These are phyloP conservation scores for Aspergillus jensenii DNA, from an alignment of 2,329 filamentous ascomycete genomes.

Conservation along the genomic window DNA sequence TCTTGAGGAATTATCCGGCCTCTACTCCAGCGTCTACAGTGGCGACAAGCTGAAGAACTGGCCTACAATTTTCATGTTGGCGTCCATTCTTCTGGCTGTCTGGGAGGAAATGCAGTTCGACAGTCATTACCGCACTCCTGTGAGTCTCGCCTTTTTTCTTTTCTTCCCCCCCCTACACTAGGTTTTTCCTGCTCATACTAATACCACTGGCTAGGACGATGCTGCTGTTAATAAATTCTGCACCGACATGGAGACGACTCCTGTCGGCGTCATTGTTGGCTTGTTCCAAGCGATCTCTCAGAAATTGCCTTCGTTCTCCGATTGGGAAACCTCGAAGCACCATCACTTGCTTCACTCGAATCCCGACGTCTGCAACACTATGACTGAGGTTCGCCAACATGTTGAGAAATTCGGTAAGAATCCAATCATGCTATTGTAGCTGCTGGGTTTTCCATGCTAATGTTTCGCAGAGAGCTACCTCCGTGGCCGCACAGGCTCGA, in stretches of 20 bases:
- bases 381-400: conserved; percentile 93
- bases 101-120: conserved; percentile 99
- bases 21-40: conserved; percentile 98
- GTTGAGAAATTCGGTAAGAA: conserved; percentile 87
- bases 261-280: conserved; percentile 92
- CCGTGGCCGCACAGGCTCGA: conserved; percentile 72
- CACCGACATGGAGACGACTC: conserved; percentile 92
- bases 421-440: background rate
- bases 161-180: background rate
- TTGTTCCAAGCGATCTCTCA: conserved; percentile 98
- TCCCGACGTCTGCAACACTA: conserved; percentile 84
- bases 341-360: conserved; percentile 90
- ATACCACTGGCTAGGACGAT: conserved; percentile 55
- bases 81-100: conserved; percentile 85
- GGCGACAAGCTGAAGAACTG: conserved; percentile 98
- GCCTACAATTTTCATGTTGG: conserved; percentile 98
- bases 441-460: conserved; percentile 41
- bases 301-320: conserved; percentile 86
- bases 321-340: conserved; percentile 92
- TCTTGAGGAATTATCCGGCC: conserved; percentile 82
- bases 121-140: conserved; percentile 87
- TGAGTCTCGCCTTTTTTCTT: conserved; percentile 21
- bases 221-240: conserved; percentile 90
- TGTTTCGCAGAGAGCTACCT: conserved; percentile 75
- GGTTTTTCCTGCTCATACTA: background rate